Evolutionary conservation across 331 rosid genomes (phyloP).

Genomic region (Telfairia occidentalis): DNA sequence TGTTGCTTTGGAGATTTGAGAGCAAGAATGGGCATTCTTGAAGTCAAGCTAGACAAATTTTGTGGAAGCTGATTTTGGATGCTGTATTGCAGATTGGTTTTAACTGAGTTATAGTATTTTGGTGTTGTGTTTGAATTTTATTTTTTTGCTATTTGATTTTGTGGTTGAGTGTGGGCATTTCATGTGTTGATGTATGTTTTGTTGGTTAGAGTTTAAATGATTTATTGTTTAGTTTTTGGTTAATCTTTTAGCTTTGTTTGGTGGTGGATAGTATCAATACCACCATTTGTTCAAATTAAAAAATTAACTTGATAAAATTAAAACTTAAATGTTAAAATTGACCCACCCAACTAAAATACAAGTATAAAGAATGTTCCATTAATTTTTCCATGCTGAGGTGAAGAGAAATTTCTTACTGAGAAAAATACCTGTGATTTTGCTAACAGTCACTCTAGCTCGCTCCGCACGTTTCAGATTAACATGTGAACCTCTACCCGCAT

Average conservation of each 20-base stretch:
- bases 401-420: background rate
- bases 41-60: background rate
- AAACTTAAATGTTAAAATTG: background rate
- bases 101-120: background rate
- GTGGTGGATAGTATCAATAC: background rate
- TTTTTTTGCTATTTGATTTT: background rate
- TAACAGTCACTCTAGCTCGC: slow-evolving; percentile 70
- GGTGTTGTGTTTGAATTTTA: background rate
- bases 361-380: background rate
- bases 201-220: background rate
- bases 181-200: background rate
- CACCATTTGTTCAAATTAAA: background rate
- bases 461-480: slow-evolving; percentile 94
- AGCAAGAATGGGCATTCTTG: background rate
- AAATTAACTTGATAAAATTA: background rate
- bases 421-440: slow-evolving; percentile 77
- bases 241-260: background rate
- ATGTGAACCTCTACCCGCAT: slow-evolving; percentile 88
- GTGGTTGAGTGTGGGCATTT: background rate
- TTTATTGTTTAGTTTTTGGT: background rate
- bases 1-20: background rate
- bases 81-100: background rate
- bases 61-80: too few relatives aligned
- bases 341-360: background rate
- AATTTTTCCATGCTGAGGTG: background rate